phyloP scores from a whole-genome alignment of 371 early-diverging fungal genomes.

The Mortierella polycephala region DNA sequence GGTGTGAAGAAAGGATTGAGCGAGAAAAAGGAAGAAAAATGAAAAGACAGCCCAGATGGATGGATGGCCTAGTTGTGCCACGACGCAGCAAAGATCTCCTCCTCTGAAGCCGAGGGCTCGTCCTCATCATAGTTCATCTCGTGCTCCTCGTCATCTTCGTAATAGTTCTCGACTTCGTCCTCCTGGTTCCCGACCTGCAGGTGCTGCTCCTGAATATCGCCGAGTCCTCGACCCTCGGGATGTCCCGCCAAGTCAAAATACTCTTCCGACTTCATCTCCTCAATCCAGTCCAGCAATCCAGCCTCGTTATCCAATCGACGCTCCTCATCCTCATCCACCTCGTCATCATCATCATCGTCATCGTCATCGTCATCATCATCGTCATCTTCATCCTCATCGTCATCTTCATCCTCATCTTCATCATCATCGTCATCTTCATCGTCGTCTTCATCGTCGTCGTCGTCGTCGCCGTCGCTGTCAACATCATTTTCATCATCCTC shows the following conservation, averaged over 20 bases:
- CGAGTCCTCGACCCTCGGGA: conserved; percentile 9
- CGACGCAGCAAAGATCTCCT: conserved; percentile 42
- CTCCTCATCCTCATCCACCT: conserved; percentile 34
- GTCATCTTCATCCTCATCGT: conserved; percentile 20
- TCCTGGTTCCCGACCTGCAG: neutral
- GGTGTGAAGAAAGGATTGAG: too few species aligned
- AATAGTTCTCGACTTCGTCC: neutral
- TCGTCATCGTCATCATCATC: conserved; percentile 1
- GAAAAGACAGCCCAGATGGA: too few species aligned
- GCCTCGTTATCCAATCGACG: conserved; percentile 40
- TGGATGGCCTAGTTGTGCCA: conserved; percentile 16
- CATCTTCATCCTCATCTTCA: conserved; percentile 13
- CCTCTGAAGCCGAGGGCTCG: conserved; percentile 31
- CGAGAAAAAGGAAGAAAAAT: too few species aligned
- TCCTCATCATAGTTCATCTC: conserved; percentile 13
- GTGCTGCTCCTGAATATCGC: conserved; percentile 7
- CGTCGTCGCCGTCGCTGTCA: neutral
- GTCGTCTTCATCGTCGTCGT: conserved; percentile 3
- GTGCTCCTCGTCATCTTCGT: neutral
- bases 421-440: conserved; percentile 10
- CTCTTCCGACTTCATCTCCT: conserved; percentile 51
- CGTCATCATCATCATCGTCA: conserved; percentile 9
- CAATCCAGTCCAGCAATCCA: conserved; percentile 46
- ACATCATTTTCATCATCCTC: conserved; percentile 1
- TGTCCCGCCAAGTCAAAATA: conserved; percentile 32